Conservation (phyloP, 441 rosid genomes). For the Eruca vesicaria region DNA sequence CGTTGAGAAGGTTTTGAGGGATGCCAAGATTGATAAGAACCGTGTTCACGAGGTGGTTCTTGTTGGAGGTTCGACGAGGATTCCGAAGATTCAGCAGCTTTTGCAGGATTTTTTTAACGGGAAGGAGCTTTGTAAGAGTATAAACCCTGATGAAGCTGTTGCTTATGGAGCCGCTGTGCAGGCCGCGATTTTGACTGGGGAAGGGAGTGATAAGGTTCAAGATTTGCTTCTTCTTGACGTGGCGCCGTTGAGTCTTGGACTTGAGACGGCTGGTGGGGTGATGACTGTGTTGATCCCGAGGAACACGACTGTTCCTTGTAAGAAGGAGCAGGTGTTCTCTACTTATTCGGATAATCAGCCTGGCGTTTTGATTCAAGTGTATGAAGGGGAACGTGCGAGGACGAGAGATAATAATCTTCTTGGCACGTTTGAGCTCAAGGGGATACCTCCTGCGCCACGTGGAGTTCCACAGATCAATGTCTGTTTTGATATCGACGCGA, state of each 20-base stretch:
- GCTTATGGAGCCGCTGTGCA: conserved; percentile 58
- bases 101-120: conserved; percentile 54
- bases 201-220: conserved; percentile 54
- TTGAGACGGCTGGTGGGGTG: conserved; percentile 51
- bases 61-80: conserved; percentile 56
- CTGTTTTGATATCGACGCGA: conserved; percentile 52
- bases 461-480: conserved; percentile 61
- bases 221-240: conserved; percentile 52
- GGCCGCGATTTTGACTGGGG: conserved; percentile 47
- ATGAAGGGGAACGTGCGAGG: conserved; percentile 51
- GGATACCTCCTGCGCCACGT: conserved; percentile 60
- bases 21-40: conserved; percentile 42
- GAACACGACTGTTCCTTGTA: conserved; percentile 48
- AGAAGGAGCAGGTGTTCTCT: conserved; percentile 50
- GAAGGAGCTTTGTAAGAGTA: conserved; percentile 55
- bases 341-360: conserved; percentile 52
- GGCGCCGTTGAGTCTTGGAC: conserved; percentile 47
- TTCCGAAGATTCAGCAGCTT: conserved; percentile 55
- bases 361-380: conserved; percentile 49
- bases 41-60: conserved; percentile 48
- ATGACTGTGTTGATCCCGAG: conserved; percentile 52
- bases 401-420: conserved; percentile 52
- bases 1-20: conserved; percentile 49
- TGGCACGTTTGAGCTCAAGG: conserved; percentile 48
- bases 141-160: conserved; percentile 54